These are phyloP conservation scores for Mucor saturninus DNA, from an alignment of 371 early-diverging fungal species.

Conservation along the genomic window DNA sequence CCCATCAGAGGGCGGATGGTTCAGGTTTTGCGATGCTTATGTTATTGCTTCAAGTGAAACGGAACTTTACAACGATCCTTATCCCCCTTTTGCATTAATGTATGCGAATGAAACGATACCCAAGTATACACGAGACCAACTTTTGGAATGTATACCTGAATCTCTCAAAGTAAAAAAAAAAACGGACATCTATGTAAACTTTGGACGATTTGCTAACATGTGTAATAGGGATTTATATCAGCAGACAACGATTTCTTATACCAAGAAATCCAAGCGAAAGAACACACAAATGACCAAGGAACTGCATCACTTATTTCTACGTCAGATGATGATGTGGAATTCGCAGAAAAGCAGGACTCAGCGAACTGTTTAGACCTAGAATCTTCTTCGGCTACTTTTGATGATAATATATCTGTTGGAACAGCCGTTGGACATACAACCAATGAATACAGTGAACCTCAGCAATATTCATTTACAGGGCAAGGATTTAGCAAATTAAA, in stretches of 20 bases:
- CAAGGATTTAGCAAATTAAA: conserved; percentile 19
- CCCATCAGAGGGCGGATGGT: conserved; percentile 38
- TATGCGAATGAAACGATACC: conserved; percentile 32
- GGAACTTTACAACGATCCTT: conserved; percentile 33
- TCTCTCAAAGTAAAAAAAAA: conserved; percentile 28
- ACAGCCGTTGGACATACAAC: conserved; percentile 21
- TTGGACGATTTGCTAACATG: neutral
- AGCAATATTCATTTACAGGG: conserved; percentile 16
- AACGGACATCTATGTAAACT: neutral
- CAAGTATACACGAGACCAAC: conserved; percentile 13
- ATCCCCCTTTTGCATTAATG: conserved; percentile 36
- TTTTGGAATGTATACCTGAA: conserved; percentile 26
- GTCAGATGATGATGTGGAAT: conserved; percentile 12
- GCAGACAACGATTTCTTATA: conserved; percentile 33
- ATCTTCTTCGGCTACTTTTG: conserved; percentile 16
- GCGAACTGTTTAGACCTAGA: neutral
- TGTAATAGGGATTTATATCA: conserved; percentile 29
- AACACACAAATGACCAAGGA: neutral
- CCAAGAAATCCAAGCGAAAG: conserved; percentile 28
- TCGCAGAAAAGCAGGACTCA: conserved; percentile 18
- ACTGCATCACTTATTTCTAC: conserved; percentile 6
- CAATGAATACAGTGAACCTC: neutral
- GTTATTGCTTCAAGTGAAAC: conserved; percentile 37
- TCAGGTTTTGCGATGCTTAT: conserved; percentile 47
- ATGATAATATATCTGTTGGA: conserved; percentile 31